phyloP scores from a whole-genome alignment of 1,139 yeast species.

The Candida sanyaensis region DNA sequence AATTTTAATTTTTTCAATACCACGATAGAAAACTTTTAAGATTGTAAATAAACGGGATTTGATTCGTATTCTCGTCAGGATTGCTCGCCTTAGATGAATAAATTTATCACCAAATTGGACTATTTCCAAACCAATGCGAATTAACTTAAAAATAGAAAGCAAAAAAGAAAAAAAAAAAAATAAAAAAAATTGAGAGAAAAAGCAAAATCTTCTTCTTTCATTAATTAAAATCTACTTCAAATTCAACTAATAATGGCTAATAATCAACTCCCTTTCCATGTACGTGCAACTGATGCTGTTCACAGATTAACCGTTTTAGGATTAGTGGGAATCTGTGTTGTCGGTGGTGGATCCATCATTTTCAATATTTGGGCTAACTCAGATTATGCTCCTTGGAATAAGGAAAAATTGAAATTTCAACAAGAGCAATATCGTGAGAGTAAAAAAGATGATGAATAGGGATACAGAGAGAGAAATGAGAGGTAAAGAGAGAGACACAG shows the following conservation, averaged over 20 bases:
- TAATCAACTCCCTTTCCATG: constrained; percentile 43
- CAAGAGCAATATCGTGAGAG: constrained; percentile 33
- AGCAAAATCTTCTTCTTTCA: background rate
- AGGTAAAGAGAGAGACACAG: too few relatives aligned
- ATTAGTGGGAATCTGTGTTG: constrained; percentile 60
- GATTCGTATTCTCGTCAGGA: background rate
- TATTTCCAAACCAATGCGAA: background rate
- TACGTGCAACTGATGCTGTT: constrained; percentile 70
- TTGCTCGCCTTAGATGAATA: background rate
- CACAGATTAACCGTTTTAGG: constrained; percentile 83
- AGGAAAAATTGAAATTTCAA: constrained; percentile 40
- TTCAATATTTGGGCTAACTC: constrained; percentile 64
- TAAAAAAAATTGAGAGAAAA: background rate
- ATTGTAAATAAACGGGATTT: constrained; percentile 2
- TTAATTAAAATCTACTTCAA: background rate
- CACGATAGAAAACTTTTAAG: too few relatives aligned
- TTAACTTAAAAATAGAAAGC: background rate
- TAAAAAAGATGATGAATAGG: constrained; percentile 16
- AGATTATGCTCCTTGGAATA: constrained; percentile 46
- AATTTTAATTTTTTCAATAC: background rate
- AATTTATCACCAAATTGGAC: background rate
- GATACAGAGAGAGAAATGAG: background rate
- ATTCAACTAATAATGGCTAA: constrained; percentile 20
- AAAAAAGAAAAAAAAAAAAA: constrained; percentile 3
- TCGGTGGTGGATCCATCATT: constrained; percentile 57